Evolutionary conservation across 2,329 filamentous ascomycete species (phyloP).

Genomic region (Madurella fahalii): DNA sequence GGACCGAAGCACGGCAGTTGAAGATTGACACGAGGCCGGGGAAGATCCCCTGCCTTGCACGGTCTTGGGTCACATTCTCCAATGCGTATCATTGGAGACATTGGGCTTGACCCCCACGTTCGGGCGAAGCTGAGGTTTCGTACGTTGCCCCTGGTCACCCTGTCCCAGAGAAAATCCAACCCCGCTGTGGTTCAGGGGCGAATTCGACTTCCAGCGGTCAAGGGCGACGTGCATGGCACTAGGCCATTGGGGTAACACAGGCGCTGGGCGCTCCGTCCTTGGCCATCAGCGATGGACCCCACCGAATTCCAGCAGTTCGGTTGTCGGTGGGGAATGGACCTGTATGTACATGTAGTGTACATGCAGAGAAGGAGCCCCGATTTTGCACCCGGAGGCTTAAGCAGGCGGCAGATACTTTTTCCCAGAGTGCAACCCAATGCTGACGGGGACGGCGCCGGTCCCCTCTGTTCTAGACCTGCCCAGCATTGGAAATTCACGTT

Average conservation of each 20-base stretch:
- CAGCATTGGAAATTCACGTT: not conserved
- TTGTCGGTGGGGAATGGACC: not conserved
- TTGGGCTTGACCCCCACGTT: conserved; percentile 14
- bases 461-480: no score
- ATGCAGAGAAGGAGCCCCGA: not conserved
- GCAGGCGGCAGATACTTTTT: not conserved
- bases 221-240: not conserved
- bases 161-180: not conserved
- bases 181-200: conserved; percentile 11
- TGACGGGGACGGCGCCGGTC: no score
- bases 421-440: no score
- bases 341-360: not conserved
- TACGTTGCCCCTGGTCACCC: not conserved
- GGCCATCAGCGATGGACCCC: not conserved
- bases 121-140: conserved; percentile 2
- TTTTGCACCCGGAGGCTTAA: conserved; percentile 3
- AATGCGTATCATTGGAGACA: conserved; percentile 4
- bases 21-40: no score
- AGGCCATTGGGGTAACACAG: not conserved
- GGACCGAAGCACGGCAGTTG: no score
- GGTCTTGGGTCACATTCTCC: no score
- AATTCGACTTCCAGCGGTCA: not conserved
- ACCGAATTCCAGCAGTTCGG: conserved; percentile 8
- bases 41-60: no score
- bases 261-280: not conserved